Conservation (phyloP, 1,139 yeast species). For the Kodamaea arcana region DNA sequence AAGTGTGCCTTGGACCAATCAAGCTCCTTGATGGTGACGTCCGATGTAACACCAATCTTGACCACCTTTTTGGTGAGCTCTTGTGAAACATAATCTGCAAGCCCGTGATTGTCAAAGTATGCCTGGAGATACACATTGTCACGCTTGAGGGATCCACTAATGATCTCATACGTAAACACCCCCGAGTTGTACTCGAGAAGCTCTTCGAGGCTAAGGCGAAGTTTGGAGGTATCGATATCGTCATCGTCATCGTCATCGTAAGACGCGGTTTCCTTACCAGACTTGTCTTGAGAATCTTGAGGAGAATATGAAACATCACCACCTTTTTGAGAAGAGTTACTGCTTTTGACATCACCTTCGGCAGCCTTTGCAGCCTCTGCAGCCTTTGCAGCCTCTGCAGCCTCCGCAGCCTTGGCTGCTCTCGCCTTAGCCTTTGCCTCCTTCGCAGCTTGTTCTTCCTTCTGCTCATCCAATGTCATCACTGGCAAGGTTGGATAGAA, state of each 20-base stretch:
- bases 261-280: slow-evolving; percentile 20
- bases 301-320: slow-evolving; percentile 18
- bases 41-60: slow-evolving; percentile 61
- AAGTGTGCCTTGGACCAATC: slow-evolving; percentile 67
- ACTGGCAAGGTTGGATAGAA: slow-evolving; percentile 83
- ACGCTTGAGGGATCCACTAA: slow-evolving; percentile 53
- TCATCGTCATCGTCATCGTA: slow-evolving; percentile 35
- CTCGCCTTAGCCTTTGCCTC: slow-evolving; percentile 20
- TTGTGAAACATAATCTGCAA: slow-evolving; percentile 54
- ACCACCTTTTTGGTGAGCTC: slow-evolving; percentile 36
- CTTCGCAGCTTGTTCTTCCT: slow-evolving; percentile 46
- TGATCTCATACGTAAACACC: slow-evolving; percentile 63
- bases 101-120: slow-evolving; percentile 70
- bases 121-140: slow-evolving; percentile 63
- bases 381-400: slow-evolving; percentile 21
- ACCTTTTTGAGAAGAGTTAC: no score
- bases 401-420: slow-evolving; percentile 24
- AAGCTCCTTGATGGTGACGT: slow-evolving; percentile 68
- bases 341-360: slow-evolving; percentile 9
- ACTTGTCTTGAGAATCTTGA: no score
- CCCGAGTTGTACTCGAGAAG: slow-evolving; percentile 66
- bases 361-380: slow-evolving; percentile 25
- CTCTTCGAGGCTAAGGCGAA: slow-evolving; percentile 61
- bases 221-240: slow-evolving; percentile 32
- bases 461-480: slow-evolving; percentile 67